Evolutionary conservation across 23 red algal genomes (phyloP).

Genomic region (Gracilaria caudata): DNA sequence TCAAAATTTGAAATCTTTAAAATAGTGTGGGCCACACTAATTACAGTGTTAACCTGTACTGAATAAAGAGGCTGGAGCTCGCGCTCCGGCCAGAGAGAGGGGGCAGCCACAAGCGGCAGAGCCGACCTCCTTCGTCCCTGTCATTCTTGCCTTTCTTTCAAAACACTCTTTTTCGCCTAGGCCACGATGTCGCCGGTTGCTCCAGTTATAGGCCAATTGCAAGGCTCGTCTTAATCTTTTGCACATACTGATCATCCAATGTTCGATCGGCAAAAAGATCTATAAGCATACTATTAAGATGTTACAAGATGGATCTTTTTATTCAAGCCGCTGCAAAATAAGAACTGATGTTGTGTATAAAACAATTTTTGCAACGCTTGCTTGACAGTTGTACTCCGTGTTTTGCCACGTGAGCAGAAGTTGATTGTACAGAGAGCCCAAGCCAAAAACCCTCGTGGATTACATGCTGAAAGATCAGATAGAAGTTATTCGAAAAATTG

Average conservation of each 20-base stretch:
- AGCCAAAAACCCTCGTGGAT: neutral
- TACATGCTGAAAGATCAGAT: neutral
- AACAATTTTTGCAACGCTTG: constrained; percentile 8
- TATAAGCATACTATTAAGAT: neutral
- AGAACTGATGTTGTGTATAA: neutral
- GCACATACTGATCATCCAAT: neutral
- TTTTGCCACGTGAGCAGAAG: neutral
- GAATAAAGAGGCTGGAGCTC: too few relatives aligned
- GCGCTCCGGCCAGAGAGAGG: too few relatives aligned
- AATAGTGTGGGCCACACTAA: too few relatives aligned
- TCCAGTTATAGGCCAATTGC: neutral
- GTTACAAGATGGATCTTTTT: constrained; percentile 1
- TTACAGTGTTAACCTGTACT: too few relatives aligned
- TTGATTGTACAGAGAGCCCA: neutral
- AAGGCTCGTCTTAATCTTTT: neutral
- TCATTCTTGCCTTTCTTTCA: too few relatives aligned
- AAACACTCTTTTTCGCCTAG: too few relatives aligned
- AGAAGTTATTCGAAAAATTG: neutral
- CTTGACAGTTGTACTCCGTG: constrained; percentile 7
- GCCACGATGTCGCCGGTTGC: too few relatives aligned
- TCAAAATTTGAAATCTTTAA: too few relatives aligned
- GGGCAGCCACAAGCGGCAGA: too few relatives aligned
- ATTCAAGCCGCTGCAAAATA: neutral
- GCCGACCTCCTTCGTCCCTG: too few relatives aligned
- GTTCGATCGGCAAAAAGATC: neutral